phyloP scores from a whole-genome alignment of 495 filamentous ascomycete species.

The Evansstolkia leycettana region DNA sequence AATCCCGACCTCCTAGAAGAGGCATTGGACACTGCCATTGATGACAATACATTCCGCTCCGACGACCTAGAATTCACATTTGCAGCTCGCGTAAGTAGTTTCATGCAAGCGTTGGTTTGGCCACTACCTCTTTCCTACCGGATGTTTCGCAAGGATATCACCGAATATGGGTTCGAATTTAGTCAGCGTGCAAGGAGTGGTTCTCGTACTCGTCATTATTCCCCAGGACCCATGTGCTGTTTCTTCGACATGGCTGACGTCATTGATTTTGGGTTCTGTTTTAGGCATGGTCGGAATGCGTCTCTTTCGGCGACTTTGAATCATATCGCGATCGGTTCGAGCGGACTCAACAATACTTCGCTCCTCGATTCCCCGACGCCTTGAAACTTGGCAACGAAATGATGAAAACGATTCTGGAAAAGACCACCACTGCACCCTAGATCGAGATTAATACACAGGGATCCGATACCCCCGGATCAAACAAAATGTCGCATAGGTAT shows the following conservation, averaged over 20 bases:
- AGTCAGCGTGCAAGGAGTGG: no score
- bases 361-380: conserved; percentile 75
- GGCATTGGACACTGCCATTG: conserved; percentile 69
- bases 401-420: conserved; percentile 90
- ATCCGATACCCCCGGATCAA: no score
- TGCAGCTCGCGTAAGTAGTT: conserved; percentile 57
- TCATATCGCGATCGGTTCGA: conserved; percentile 83
- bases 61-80: conserved; percentile 97
- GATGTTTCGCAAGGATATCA: no score
- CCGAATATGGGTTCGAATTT: no score
- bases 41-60: conserved; percentile 75
- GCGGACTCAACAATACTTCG: conserved; percentile 80
- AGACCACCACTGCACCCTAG: conserved; percentile 38
- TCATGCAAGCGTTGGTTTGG: not conserved
- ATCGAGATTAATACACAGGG: no score
- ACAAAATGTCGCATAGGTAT: no score
- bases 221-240: no score
- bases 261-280: not conserved
- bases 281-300: conserved; percentile 85
- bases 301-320: conserved; percentile 80
- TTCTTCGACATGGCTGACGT: conserved; percentile 1
- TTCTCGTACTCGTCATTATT: no score
- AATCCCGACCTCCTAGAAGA: conserved; percentile 75
- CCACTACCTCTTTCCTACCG: no score
- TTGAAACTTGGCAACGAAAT: conserved; percentile 84